Conservation (phyloP, 495 filamentous ascomycete species). For the Pyrenula massariospora region DNA sequence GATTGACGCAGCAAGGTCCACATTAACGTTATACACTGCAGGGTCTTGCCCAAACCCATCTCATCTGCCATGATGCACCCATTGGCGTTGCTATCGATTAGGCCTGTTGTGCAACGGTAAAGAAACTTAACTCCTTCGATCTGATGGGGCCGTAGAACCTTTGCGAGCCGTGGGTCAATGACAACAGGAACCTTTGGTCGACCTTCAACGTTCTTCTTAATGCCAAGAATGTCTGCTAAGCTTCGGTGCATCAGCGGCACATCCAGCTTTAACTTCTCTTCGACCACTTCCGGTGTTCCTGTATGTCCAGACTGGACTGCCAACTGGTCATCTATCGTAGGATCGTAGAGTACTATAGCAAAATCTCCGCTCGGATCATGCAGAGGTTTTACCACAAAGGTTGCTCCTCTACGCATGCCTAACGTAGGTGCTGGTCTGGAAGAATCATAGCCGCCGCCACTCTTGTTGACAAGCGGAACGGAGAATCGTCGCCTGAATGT, state of each 20-base stretch:
- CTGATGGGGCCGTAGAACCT: slow-evolving; percentile 92
- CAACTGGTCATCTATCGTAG: slow-evolving; percentile 79
- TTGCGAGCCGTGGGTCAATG: slow-evolving; percentile 84
- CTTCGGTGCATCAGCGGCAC: slow-evolving; percentile 84
- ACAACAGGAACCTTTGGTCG: slow-evolving; percentile 89
- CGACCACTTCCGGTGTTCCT: slow-evolving; percentile 38
- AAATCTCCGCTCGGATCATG: slow-evolving; percentile 96
- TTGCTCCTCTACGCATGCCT: slow-evolving; percentile 71
- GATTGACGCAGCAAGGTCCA: slow-evolving; percentile 97
- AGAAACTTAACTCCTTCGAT: slow-evolving; percentile 98
- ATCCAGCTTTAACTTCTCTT: slow-evolving; percentile 50
- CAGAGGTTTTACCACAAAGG: slow-evolving; percentile 79
- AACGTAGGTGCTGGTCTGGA: slow-evolving; percentile 73
- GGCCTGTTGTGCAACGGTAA: slow-evolving; percentile 83
- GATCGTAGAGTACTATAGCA: slow-evolving; percentile 91
- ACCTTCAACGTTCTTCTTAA: slow-evolving; percentile 77
- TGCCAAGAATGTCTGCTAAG: slow-evolving; percentile 86
- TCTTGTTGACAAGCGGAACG: slow-evolving; percentile 78
- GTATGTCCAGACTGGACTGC: slow-evolving; percentile 35
- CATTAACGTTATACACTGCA: slow-evolving; percentile 76
- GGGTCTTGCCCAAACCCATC: slow-evolving; percentile 95
- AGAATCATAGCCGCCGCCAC: slow-evolving; percentile 56
- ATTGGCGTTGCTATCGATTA: slow-evolving; percentile 88
- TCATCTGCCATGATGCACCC: slow-evolving; percentile 99
- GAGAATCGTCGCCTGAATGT: slow-evolving; percentile 75